Evolutionary conservation across 495 filamentous ascomycete genomes (phyloP), one percentile per base, ranked within the genome.

Genomic region (Collariella sp.): DNA sequence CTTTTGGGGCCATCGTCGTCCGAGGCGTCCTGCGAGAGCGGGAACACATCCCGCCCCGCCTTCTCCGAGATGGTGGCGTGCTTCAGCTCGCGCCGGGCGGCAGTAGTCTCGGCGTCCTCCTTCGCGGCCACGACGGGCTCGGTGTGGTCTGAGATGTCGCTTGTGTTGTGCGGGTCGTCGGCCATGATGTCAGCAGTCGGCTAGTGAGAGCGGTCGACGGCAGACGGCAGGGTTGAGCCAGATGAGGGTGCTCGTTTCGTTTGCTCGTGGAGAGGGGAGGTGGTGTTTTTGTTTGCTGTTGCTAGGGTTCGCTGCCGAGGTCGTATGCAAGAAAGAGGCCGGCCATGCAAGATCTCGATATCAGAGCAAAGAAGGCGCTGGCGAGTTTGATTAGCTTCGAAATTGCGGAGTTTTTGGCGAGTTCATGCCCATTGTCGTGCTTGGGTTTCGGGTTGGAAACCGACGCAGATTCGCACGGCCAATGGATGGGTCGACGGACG

Each of bases 51-150:
- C 29, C 43, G 60, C 59, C 57, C 63, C 39, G 59, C 54, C 57
- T 72, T 73, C 23, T 79, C 78, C 15, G 76, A 79, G 56, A 81
- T 78, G 13, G 67, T 66, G 0, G 77, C 77, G 35, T 80, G 75
- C 65, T 72, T 74, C 43, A 81, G 67, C 62, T 81, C 77, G 46
- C 78, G 71, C 33, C 78, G 71, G 15, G 78, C 75, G 41, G 76
- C 75, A 20, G 71, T 74, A 16, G 78, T 81, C 52, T 77, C 78
- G 41, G 77, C 68, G 58, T 81, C 78, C 35, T 81, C 78, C 45
- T 68, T 70, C 7, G 58, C 44, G 39, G 55, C 47, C 15, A 36
- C 54, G 16, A 53, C 40, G 35, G 53, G 53, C 41, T 62, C 60
- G 55, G 62, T 53, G 20, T 55, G 52, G 45, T 69, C 66, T 15